Evolutionary conservation across 1,139 yeast genomes (phyloP), one percentile per base, ranked within the genome.

Genomic region (Candida sp.): DNA sequence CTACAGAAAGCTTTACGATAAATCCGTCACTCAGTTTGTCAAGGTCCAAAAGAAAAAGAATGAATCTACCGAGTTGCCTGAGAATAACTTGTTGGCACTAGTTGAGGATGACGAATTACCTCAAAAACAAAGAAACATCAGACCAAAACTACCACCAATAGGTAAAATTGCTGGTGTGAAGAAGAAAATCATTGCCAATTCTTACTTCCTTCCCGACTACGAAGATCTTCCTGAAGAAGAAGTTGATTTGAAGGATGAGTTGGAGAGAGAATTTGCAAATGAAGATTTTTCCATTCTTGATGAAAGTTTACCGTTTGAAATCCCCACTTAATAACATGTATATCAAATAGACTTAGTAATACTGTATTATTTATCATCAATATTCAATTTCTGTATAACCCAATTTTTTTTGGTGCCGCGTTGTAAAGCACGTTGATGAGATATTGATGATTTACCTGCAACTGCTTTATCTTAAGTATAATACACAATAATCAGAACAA

Each of bases 131-230:
- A 71, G 91, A 42, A 82, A 84, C 49, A 75, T 79, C n/a, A 77
- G 95, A 50, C 88, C 97, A 1, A 84, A 93, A 56, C 71, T 93
- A 39, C 97, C 98, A 1, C 97, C 98, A 0, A 89, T 91, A 8
- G 99, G 98, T 38, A 91, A 88, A 61, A 87, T 93, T 34, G 65
- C 86, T 0, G 73, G 79, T 1, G 70, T 82, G 32, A 90, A 88
- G 66, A 88, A 84, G 68, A 82, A 77, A 55, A 59, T 75, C 9
- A 64, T 82, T 5, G 68, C 79, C 1, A 74, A 63, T 39, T 75
- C 86, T 0, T 86, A 75, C 55, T 76, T 69, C 44, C 53, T 70
- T 33, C 61, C 66, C 1, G 73, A 68, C 22, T 9, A 2, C 19
- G 19, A 9, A 6, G 12, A 32, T 32, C 6, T 32, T 32, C 34